Evolutionary conservation across 2,329 filamentous ascomycete species (phyloP), one percentile per base, ranked within the genome.

Genomic region (Alternaria sp.): DNA sequence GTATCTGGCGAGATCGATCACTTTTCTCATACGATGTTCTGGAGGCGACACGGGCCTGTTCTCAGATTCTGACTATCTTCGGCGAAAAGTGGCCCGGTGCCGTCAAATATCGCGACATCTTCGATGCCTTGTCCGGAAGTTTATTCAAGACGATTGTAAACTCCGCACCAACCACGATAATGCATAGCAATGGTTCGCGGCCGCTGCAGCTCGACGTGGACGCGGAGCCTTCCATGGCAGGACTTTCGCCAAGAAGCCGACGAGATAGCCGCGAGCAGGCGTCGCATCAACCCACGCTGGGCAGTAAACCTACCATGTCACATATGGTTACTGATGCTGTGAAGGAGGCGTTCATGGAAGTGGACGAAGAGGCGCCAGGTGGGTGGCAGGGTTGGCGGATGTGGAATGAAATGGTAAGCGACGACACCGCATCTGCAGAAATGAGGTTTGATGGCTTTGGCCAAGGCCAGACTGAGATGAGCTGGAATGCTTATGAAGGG

Each of bases 331-430:
- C 71, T 6, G 69, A 71, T 21, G 73, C 73, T 11, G 71, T 75
- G 12, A 75, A 72, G 50, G 70, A 75, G 3, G 73, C 70, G 1
- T 75, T 75, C 30, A 75, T 74, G 70, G 73, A 74, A 52, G 70
- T 72, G 2, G 71, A 74, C 15, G 72, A 74, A 49, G 72, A 74
- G 52, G 67, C 69, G 2, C 72, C 72, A 0, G 70, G 70, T n/a
- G 70, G 72, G 3, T 72, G 69, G 70, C 73, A 73, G 45, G 70
- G 73, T 8, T 75, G 70, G 73, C 59, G 72, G 10, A 67, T 74
- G 36, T 74, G 70, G 65, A 75, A 74, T 21, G 71, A 74, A 13
- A 74, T 74, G 71, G 72, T 74, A 4, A 61, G 56, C 23, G 51
- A 66, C 9, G 55, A 63, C 5, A 17, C 47, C 8, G 23, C 28